Base-by-base conservation (phyloP, 1,284 basidiomycete genomes). In the Tilletia caries region DNA sequence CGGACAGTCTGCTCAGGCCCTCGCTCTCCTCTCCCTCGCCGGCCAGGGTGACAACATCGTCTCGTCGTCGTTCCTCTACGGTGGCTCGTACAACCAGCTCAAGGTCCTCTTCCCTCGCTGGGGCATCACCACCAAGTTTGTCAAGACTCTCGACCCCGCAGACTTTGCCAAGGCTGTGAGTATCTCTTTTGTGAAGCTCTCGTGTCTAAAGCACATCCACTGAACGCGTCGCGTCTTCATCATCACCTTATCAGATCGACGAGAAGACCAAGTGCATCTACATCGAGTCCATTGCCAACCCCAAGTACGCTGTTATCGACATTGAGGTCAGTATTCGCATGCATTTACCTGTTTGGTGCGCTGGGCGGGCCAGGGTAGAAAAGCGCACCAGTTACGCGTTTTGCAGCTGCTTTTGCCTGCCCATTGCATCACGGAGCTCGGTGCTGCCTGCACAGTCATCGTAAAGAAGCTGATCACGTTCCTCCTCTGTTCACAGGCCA, bases 271-370 rank as follows among this genome's bases (percentile, higher is more conserved):
- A 82, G 76, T 81, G 78, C 20, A 88, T 93, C 70, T 93, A 87
- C 79, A 86, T 93, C 29, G 93, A 95, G 86, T 89, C 87, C 71
- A 93, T 95, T 68, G 90, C 90, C 37, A 95, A 95, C 84, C 92
- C 93, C 0, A 90, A 75, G 79, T 93, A 91, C 84, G 87, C 88
- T 69, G 87, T 94, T 50, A 87, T 87, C 37, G 88, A 90, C 70
- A 86, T 95, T 67, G 88, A 89, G 58, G 58, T 62, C 12, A 33
- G 58, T n/a, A 41, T 41, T 15, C n/a, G n/a, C n/a, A n/a, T n/a
- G n/a, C n/a, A n/a, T n/a, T 50, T 50, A 8, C 48, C 48, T n/a
- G 12, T 20, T 10, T 10, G 12, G 54, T 29, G 25, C 15, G 27
- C 41, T 41, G 37, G 15, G 37, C 10, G 8, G 37, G 37, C 10